Base-by-base conservation (phyloP, 2,329 filamentous ascomycete species). In the Aspergillus oerlinghausenensis region DNA sequence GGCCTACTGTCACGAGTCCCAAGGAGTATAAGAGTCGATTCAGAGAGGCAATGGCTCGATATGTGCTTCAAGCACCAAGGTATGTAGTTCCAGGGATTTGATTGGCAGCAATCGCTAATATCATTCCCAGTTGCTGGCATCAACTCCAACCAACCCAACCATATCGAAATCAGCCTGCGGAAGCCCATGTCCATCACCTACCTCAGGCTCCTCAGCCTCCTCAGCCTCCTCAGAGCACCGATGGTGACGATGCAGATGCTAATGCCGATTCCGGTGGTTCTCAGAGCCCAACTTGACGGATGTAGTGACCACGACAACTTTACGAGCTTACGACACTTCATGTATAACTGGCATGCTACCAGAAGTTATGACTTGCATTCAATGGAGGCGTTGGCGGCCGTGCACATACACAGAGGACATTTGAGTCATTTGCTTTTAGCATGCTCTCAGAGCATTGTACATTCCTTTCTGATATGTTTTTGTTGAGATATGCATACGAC, bases 1-100 rank as follows among this genome's bases (percentile, higher is more conserved):
- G 91, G 60, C 95, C 95, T 8, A 99, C 94, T 0, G 94, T 99
- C 51, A 99, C 94, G 10, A 95, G 90, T 74, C 95, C 94, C 2
- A 96, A 94, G 76, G 94, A 99, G 76, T 99, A 99, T 73, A 95
- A 97, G 75, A 92, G 89, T 65, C 86, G 94, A 5, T 99, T 99
- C 78, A 80, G 94, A 63, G 93, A 97, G 75, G 92, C 92, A 11
- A 99, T 99, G 94, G 90, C 92, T 66, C 86, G 92, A 82, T 92
- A 87, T 70, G 84, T 84, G 17, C 73, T 80, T 51, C 77, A 80
- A 59, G 78, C 78, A 32, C 78, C 78, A 29, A 78, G 75, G 75
- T 77, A 69, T 67, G 73, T 66, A n/a, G n/a, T 3, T 14, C 17
- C 9, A 32, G 23, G 1, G 6, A 45, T 21, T n/a, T 40, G 8